Base-by-base conservation (phyloP, 169 alveolate species). In the Cryptosporidium felis region DNA sequence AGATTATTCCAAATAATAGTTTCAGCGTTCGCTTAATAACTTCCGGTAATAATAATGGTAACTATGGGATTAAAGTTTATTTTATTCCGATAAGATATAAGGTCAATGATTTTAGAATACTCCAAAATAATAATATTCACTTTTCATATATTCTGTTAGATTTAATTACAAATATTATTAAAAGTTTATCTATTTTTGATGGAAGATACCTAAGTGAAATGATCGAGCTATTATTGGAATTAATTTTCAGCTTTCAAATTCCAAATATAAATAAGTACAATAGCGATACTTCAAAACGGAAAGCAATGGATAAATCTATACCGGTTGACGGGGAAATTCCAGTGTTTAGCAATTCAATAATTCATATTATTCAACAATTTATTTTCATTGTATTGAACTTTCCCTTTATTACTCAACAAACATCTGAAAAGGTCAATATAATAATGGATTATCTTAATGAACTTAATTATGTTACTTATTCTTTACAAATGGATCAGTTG, bases 291-390 rank as follows among this genome's bases (percentile, higher is more conserved):
- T n/a, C n/a, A n/a, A n/a, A n/a, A n/a, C n/a, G n/a, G n/a, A n/a
- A n/a, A n/a, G n/a, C n/a, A n/a, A n/a, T n/a, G n/a, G n/a, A n/a
- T n/a, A n/a, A n/a, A n/a, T n/a, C n/a, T n/a, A n/a, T n/a, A n/a
- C n/a, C n/a, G n/a, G n/a, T n/a, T n/a, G n/a, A n/a, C n/a, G n/a
- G n/a, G n/a, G n/a, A n/a, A n/a, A n/a, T n/a, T n/a, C n/a, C n/a
- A n/a, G n/a, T n/a, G n/a, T n/a, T n/a, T n/a, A n/a, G n/a, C n/a
- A 63, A 44, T 26, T 28, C 60, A 1, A 44, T 63, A 21, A 42
- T 63, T 63, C 80, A 63, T 44, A 42, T 45, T 36, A 26, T 63
- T 63, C 80, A 45, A 23, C 80, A 63, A 63, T 9, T 63, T 23
- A 45, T 63, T 10, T 36, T 14, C 30, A 63, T 63, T 41, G 41